Evolutionary conservation across 495 filamentous ascomycete species (phyloP), one percentile per base, ranked within the genome.

Genomic region (Aspergillus egyptiacus): DNA sequence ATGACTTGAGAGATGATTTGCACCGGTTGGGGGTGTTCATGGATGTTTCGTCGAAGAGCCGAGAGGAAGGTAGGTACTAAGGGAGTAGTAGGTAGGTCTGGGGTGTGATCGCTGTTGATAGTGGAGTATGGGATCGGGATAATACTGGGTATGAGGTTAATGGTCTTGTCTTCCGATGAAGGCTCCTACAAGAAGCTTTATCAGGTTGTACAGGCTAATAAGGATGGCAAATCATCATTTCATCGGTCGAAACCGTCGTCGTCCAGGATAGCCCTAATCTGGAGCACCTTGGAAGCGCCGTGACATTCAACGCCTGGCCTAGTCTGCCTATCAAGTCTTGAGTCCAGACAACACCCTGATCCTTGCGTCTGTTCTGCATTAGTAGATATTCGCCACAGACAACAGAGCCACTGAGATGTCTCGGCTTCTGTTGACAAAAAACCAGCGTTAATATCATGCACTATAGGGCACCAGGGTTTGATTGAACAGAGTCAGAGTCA

Each of bases 391-490:
- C 22, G 48, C 48, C 37, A 51, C 27, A 7, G 37, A 46, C 5
- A 15, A 19, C 2, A n/a, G 18, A 24, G 30, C 42, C 31, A 46
- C 22, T 46, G 11, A 34, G 19, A 17, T 24, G 19, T n/a, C 38
- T 27, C 31, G 31, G 39, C 37, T 44, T 19, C 22, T 22, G 18
- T 14, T 14, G 11, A 9, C 36, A 41, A 46, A 25, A 17, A 13
- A 38, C 17, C 27, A 33, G 28, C 53, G 54, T n/a, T n/a, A n/a
- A n/a, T n/a, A 52, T 46, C 35, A 45, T 54, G 51, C 50, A 28
- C 25, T 44, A 53, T 46, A 15, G 25, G 32, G 11, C 33, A 33
- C 20, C 24, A 25, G 25, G n/a, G 32, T 35, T 19, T 25, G 33
- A 22, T 43, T 17, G 18, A 51, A 54, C 37, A n/a, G 15, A 13